Base-by-base conservation (phyloP, 2,329 filamentous ascomycete species). In the Capronia americana region DNA sequence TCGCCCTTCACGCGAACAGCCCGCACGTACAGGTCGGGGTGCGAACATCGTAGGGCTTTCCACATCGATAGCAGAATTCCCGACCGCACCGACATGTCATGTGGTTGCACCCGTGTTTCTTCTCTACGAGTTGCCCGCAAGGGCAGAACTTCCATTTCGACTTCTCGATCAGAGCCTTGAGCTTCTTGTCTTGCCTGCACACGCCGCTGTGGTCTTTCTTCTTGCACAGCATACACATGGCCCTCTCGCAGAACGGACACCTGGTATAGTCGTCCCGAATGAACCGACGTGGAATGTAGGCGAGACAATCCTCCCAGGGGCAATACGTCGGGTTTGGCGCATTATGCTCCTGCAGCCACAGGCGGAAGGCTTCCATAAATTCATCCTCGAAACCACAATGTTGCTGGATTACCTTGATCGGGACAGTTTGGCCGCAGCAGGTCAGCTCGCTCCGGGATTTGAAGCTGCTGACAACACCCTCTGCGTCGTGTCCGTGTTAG, bases 101-200 rank as follows among this genome's bases (percentile, higher is more conserved):
- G 46, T 66, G 63, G 44, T 65, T 54, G 51, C 68, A 70, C 2
- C 68, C 68, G 4, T 58, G 48, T 11, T n/a, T 67, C 34, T 54
- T 63, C 54, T 70, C 66, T 12, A 70, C 61, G 14, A 70, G 54
- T 38, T 69, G 66, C 38, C 61, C 57, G 41, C 68, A 70, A 4
- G 68, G 68, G 41, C 68, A 70, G 32, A 64, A 64, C 55, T 63
- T 70, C 68, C 68, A 70, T 14, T 66, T 56, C 32, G 30, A 56
- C 10, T 30, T 14, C 17, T 23, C 24, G 28, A 67, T 63, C 48
- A 67, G 30, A 17, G 51, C 38, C 30, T 65, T 54, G 4, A 58
- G 51, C 34, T 53, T 48, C 38, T 51, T 58, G 51, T 65, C 57
- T 4, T 28, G 51, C 28, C 28, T 61, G 57, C 63, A 65, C 2